phyloP scores from a whole-genome alignment of 1,284 basidiomycete genomes.

The Marasmius tenuissimus region DNA sequence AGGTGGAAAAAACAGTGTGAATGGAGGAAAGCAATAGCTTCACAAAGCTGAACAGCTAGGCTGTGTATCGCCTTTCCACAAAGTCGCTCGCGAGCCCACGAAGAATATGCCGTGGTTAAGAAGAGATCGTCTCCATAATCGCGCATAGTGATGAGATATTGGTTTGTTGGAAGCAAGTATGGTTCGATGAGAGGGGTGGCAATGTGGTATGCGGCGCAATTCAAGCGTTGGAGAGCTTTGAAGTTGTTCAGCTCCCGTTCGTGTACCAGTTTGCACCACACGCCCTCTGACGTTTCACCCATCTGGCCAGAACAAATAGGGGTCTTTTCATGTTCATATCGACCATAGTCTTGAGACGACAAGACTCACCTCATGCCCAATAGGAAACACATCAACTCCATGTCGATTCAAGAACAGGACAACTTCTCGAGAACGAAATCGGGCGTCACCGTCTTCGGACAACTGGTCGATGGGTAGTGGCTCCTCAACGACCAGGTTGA shows the following conservation, averaged over 20 bases:
- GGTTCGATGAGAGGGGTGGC: background rate
- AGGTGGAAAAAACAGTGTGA: background rate
- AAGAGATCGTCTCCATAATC: background rate
- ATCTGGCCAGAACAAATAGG: background rate
- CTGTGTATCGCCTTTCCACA: background rate
- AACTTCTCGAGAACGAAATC: background rate
- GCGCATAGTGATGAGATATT: background rate
- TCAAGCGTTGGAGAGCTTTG: background rate
- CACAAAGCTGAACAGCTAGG: background rate
- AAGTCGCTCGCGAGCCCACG: background rate
- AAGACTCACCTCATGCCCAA: background rate
- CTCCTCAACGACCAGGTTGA: background rate
- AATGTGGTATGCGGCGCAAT: background rate
- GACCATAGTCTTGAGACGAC: background rate
- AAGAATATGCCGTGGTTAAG: background rate
- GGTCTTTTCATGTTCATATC: background rate
- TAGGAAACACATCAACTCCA: background rate
- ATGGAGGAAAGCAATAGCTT: background rate
- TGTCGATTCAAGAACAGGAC: background rate
- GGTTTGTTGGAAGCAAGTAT: background rate
- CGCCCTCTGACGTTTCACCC: background rate
- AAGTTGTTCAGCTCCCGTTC: background rate
- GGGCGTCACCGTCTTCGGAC: background rate
- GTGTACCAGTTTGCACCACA: background rate
- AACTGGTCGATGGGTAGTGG: background rate